Evolutionary conservation across 176 grass and related monocot species (phyloP), one percentile per base, ranked within the genome.

Genomic region (Neostapfia colusana): DNA sequence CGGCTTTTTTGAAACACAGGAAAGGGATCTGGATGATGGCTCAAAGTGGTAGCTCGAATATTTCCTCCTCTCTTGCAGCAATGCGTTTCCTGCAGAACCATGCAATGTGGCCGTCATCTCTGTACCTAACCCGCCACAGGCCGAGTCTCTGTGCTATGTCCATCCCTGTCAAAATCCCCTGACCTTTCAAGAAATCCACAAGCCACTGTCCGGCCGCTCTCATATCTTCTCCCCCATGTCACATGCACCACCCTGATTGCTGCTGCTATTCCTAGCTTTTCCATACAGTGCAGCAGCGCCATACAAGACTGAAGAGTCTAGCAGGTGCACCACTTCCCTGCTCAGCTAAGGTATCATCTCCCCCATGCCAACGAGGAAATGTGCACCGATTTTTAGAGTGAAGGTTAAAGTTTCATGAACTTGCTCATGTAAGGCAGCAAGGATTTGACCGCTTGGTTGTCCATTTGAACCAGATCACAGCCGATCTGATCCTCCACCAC

Each of bases 401-500:
- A 98, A 94, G 4, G 91, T 94, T 43, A 98, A 51, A 98, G 73
- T 43, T 98, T 92, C 91, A 98, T 94, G 81, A 98, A 93, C 38
- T 72, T 86, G 38, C 81, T 82, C 91, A 92, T 82, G 56, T 98
- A 98, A 54, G 95, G 91, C 27, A 94, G 82, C 51, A 98, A 40
- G 40, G 82, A 72, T 78, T 88, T 87, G 79, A 98, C 76, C 2
- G 85, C 69, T 44, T 88, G 76, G 40, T 92, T 98, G 27, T 92
- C 91, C 45, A 98, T 82, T 75, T 98, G 91, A 79, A 94, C 76
- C 57, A 94, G 83, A 39, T 92, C 91, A 4, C 91, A 98, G 11
- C 95, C 95, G 2, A 94, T 10, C 65, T 98, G 95, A 72, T 92
- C 95, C 64, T 94, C 91, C 49, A 98, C 77, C 31, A 94, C 91